These are phyloP conservation scores for Apophysomyces ossiformis DNA, from an alignment of 371 early-diverging fungal genomes.

Conservation along the genomic window DNA sequence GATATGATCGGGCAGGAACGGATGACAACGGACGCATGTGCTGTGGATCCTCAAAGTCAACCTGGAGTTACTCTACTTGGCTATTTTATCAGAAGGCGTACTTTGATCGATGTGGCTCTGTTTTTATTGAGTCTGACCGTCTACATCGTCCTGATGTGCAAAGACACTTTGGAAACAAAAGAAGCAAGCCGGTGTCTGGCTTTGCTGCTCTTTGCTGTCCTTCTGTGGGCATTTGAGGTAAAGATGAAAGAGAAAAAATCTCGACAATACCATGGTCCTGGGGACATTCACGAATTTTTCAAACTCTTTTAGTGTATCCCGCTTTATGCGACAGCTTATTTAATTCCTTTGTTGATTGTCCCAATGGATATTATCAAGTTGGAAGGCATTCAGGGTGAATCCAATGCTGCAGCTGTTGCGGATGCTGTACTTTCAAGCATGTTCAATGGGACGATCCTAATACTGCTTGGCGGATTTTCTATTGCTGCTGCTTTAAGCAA, in stretches of 20 bases:
- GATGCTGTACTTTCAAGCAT: conserved; percentile 85
- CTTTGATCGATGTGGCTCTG: conserved; percentile 10
- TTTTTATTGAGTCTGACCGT: conserved; percentile 48
- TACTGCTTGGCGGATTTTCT: conserved; percentile 93
- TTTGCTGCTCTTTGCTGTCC: conserved; percentile 60
- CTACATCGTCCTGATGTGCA: conserved; percentile 57
- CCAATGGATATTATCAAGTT: conserved; percentile 67
- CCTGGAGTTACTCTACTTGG: conserved; percentile 26
- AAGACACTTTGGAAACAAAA: conserved; percentile 54
- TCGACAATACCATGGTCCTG: background rate
- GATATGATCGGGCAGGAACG: conserved; percentile 80
- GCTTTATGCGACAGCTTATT: conserved; percentile 77
- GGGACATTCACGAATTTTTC: background rate
- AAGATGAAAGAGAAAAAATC: background rate
- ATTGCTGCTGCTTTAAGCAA: conserved; percentile 82
- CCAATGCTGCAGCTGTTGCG: conserved; percentile 58
- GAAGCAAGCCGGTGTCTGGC: conserved; percentile 67
- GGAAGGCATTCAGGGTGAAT: conserved; percentile 33
- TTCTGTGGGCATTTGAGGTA: conserved; percentile 74
- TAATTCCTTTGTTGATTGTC: conserved; percentile 77
- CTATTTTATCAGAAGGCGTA: background rate
- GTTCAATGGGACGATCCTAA: conserved; percentile 97
- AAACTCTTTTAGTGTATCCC: conserved; percentile 47
- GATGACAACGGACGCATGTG: conserved; percentile 45
- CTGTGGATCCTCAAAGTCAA: conserved; percentile 27